Evolutionary conservation across 441 rosid genomes (phyloP).

Genomic region (Pelargonium citronellum): DNA sequence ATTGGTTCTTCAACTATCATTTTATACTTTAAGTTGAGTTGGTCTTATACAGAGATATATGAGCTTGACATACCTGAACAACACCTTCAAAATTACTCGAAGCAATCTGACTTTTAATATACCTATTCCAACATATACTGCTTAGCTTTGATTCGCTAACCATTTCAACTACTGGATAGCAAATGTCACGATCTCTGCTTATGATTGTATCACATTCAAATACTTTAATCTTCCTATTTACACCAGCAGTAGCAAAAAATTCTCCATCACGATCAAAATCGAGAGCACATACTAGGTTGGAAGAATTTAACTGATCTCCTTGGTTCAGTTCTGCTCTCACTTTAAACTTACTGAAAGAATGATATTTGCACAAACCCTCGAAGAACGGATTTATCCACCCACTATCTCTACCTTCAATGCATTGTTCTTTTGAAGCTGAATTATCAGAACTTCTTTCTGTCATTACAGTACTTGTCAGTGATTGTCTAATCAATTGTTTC

Average conservation of each 20-base stretch:
- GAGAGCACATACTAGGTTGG: slow-evolving; percentile 90
- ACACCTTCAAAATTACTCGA: slow-evolving; percentile 96
- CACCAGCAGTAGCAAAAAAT: slow-evolving; percentile 86
- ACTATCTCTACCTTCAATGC: slow-evolving; percentile 41
- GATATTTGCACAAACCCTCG: slow-evolving; percentile 76
- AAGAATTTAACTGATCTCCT: slow-evolving; percentile 78
- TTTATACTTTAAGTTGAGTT: no score
- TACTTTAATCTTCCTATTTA: slow-evolving; percentile 87
- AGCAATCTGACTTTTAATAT: slow-evolving; percentile 86
- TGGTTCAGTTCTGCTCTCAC: slow-evolving; percentile 88
- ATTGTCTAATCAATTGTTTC: slow-evolving; percentile 39
- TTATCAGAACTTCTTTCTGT: slow-evolving; percentile 76
- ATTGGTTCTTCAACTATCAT: no score
- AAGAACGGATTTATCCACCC: slow-evolving; percentile 95
- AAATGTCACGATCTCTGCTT: slow-evolving; percentile 64
- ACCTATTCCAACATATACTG: slow-evolving; percentile 85
- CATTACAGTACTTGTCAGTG: slow-evolving; percentile 50
- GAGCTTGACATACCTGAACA: slow-evolving; percentile 59
- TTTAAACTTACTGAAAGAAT: slow-evolving; percentile 39
- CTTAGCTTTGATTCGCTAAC: slow-evolving; percentile 74
- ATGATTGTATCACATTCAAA: slow-evolving; percentile 70
- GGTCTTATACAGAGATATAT: no score
- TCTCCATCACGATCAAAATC: slow-evolving; percentile 91
- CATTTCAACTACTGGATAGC: slow-evolving; percentile 94
- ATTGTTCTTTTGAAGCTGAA: slow-evolving; percentile 45